Percentiles rank a stretch among this genome's conserved stretches.
Conservation (phyloP, 306 rosid species). For the Betula pendula region DNA sequence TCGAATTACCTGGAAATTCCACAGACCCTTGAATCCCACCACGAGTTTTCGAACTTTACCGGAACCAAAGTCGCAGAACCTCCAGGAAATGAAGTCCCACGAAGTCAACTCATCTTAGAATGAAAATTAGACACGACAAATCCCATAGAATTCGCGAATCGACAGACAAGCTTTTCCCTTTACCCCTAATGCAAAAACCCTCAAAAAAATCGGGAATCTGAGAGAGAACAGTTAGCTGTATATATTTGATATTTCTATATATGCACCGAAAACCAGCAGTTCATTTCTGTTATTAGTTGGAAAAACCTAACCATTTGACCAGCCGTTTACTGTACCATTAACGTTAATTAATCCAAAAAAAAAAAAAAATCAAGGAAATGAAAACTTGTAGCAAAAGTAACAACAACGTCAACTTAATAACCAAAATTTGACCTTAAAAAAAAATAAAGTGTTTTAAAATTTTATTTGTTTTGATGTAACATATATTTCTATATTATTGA, state of each 20-base stretch:
- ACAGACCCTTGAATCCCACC: neutral
- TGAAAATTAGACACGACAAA: neutral
- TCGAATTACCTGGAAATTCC: neutral
- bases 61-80: neutral
- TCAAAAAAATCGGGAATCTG: slow-evolving; percentile 13
- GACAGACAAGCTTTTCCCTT: neutral
- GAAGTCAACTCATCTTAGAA: neutral
- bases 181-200: neutral
- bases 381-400: slow-evolving; percentile 51
- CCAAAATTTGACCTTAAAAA: neutral
- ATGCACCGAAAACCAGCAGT: slow-evolving; percentile 8
- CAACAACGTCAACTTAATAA: slow-evolving; percentile 15
- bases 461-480: neutral
- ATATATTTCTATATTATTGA: too few species aligned
- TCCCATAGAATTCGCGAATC: neutral
- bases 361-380: too few species aligned
- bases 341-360: neutral
- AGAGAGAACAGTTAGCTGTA: slow-evolving; percentile 15
- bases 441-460: neutral
- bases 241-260: neutral
- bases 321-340: slow-evolving; percentile 11
- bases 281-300: slow-evolving; percentile 27
- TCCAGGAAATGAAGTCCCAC: neutral
- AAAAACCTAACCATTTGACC: slow-evolving; percentile 24
- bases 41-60: neutral